phyloP scores from a whole-genome alignment of 179 eudicot genomes.

The Pouteria campechiana region DNA sequence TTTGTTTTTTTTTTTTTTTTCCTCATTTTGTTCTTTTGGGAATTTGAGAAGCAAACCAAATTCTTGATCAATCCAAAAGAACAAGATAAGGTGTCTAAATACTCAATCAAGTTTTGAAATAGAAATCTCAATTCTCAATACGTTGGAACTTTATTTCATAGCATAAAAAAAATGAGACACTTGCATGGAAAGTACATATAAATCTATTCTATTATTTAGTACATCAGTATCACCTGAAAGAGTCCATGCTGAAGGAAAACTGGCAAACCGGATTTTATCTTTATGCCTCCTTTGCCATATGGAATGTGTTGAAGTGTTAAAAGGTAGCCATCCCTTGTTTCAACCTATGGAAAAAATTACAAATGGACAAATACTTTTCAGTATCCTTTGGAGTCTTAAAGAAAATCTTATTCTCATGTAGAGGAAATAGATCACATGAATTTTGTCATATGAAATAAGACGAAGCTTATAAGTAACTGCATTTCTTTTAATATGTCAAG shows the following conservation, averaged over 20 bases:
- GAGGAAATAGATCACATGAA: too few species aligned
- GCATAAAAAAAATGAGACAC: not conserved
- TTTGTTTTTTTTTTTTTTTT: too few species aligned
- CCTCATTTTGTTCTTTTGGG: too few species aligned
- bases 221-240: slow-evolving; percentile 40
- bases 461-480: too few species aligned
- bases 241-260: slow-evolving; percentile 81
- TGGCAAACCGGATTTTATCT: slow-evolving; percentile 34
- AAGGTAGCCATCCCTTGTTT: slow-evolving; percentile 67
- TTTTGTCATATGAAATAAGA: too few species aligned
- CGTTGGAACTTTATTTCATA: not conserved
- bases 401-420: too few species aligned
- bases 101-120: too few species aligned
- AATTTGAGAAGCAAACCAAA: too few species aligned
- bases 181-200: not conserved
- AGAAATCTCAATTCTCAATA: too few species aligned
- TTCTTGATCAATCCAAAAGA: too few species aligned
- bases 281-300: slow-evolving; percentile 15
- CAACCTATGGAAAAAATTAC: slow-evolving; percentile 25
- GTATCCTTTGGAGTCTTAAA: too few species aligned
- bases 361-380: not conserved
- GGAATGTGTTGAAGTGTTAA: slow-evolving; percentile 77
- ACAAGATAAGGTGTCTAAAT: too few species aligned
- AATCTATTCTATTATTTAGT: not conserved
- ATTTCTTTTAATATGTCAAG: not conserved